These are phyloP conservation scores for Nigrograna mackinnonii DNA, from an alignment of 2,329 filamentous ascomycete species.

Conservation along the genomic window DNA sequence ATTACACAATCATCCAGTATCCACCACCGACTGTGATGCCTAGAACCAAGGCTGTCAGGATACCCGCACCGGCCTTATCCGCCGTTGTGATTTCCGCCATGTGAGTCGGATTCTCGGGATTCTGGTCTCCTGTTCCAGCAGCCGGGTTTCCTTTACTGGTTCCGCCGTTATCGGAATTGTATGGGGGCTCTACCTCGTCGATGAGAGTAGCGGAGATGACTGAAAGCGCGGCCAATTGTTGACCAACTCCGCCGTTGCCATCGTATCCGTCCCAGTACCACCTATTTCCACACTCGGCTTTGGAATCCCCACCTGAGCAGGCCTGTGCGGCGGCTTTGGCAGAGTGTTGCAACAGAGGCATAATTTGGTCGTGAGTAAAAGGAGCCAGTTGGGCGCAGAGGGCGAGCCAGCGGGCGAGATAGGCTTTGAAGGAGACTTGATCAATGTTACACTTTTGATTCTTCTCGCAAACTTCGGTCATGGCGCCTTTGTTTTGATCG, in stretches of 20 bases:
- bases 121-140: slow-evolving; percentile 36
- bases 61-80: slow-evolving; percentile 47
- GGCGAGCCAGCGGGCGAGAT: slow-evolving; percentile 54
- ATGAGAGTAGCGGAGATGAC: slow-evolving; percentile 53
- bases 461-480: slow-evolving; percentile 49
- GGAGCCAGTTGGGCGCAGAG: slow-evolving; percentile 62
- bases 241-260: slow-evolving; percentile 54
- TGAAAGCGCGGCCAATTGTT: slow-evolving; percentile 62
- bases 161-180: slow-evolving; percentile 55
- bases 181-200: slow-evolving; percentile 41
- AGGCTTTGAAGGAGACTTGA: slow-evolving; percentile 51
- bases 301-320: slow-evolving; percentile 52
- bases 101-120: slow-evolving; percentile 19
- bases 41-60: slow-evolving; percentile 43
- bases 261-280: slow-evolving; percentile 50
- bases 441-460: slow-evolving; percentile 47
- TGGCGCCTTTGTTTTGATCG: slow-evolving; percentile 35
- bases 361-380: slow-evolving; percentile 55
- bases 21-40: slow-evolving; percentile 15
- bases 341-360: slow-evolving; percentile 56
- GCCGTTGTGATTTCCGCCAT: slow-evolving; percentile 33
- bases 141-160: slow-evolving; percentile 51
- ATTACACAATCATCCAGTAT: slow-evolving; percentile 21
- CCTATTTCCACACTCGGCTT: slow-evolving; percentile 46
- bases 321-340: slow-evolving; percentile 58